Conservation (phyloP, 495 filamentous ascomycete species). For the Rusavskia elegans region DNA sequence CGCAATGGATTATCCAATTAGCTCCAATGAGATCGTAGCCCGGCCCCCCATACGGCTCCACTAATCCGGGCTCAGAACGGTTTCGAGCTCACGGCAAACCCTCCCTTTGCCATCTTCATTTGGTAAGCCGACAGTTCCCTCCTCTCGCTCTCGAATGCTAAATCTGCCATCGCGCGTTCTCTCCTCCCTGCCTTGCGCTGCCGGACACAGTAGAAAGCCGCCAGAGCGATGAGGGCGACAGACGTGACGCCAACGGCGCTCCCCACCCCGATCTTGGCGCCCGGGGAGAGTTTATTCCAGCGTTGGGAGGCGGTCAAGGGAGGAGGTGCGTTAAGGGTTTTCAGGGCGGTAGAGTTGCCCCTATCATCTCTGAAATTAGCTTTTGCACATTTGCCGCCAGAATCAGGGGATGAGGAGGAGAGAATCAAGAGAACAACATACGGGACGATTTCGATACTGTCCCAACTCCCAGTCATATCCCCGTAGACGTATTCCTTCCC, state of each 20-base stretch:
- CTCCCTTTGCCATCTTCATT: neutral
- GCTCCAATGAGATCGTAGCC: too few relatives aligned
- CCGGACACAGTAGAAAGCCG: slow-evolving; percentile 45
- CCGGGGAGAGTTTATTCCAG: slow-evolving; percentile 37
- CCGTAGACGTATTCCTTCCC: slow-evolving; percentile 53
- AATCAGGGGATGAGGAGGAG: too few relatives aligned
- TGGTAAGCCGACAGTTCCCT: neutral
- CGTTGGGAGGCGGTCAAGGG: slow-evolving; percentile 35
- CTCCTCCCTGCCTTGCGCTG: slow-evolving; percentile 49
- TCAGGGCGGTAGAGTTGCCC: slow-evolving; percentile 44
- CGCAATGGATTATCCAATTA: too few relatives aligned
- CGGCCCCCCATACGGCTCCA: too few relatives aligned
- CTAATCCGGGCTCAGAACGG: neutral
- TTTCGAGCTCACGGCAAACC: neutral
- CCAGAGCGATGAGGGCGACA: slow-evolving; percentile 28
- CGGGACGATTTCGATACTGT: slow-evolving; percentile 54
- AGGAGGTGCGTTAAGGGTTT: slow-evolving; percentile 18
- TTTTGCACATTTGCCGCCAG: too few relatives aligned
- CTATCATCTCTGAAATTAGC: too few relatives aligned
- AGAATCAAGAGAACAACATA: too few relatives aligned
- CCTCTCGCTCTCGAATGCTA: slow-evolving; percentile 34
- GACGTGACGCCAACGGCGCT: slow-evolving; percentile 31
- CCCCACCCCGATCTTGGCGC: slow-evolving; percentile 44
- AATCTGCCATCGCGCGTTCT: slow-evolving; percentile 42
- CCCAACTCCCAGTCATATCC: slow-evolving; percentile 47